Percentiles rank a stretch among this genome's conserved stretches.
phyloP scores from a whole-genome alignment of 2,329 filamentous ascomycete genomes.

The Nemania sp. region DNA sequence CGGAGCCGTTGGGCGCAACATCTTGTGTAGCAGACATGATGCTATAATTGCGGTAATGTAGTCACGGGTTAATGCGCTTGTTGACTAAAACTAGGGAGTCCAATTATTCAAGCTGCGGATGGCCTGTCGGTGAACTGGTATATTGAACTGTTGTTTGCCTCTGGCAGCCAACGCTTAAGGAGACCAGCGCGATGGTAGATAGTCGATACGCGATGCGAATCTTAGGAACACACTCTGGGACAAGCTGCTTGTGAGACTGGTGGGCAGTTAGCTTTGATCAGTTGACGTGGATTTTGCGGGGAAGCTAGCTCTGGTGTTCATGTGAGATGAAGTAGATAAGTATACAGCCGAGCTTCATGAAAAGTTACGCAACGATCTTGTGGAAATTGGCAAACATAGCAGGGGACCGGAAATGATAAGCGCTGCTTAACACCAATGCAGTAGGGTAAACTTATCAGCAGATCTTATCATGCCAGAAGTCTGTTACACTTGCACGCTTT shows the following conservation, averaged over 20 bases:
- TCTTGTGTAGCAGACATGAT: slow-evolving; percentile 68
- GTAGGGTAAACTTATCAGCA: slow-evolving; percentile 21
- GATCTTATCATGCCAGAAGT: slow-evolving; percentile 33
- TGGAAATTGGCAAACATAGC: neutral
- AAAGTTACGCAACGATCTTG: slow-evolving; percentile 10
- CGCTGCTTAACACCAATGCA: slow-evolving; percentile 5
- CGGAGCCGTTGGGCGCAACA: slow-evolving; percentile 60
- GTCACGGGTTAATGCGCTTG: slow-evolving; percentile 23
- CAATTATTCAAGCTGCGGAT: slow-evolving; percentile 2
- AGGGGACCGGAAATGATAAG: neutral
- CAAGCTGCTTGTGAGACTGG: slow-evolving; percentile 29
- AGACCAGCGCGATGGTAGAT: slow-evolving; percentile 17
- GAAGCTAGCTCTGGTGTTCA: slow-evolving; percentile 31
- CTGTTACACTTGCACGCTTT: slow-evolving; percentile 35
- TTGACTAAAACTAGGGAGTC: slow-evolving; percentile 13
- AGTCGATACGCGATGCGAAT: slow-evolving; percentile 28
- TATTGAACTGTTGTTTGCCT: slow-evolving; percentile 4
- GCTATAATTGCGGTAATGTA: slow-evolving; percentile 20
- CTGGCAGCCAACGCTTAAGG: slow-evolving; percentile 15
- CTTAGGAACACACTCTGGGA: slow-evolving; percentile 28
- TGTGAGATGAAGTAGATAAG: slow-evolving; percentile 32
- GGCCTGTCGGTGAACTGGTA: slow-evolving; percentile 1
- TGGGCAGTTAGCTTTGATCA: slow-evolving; percentile 40
- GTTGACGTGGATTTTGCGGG: slow-evolving; percentile 33
- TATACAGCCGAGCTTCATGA: neutral